These are phyloP conservation scores for Agrostemma githago DNA, from an alignment of 148 eudicot genomes.

Conservation along the genomic window DNA sequence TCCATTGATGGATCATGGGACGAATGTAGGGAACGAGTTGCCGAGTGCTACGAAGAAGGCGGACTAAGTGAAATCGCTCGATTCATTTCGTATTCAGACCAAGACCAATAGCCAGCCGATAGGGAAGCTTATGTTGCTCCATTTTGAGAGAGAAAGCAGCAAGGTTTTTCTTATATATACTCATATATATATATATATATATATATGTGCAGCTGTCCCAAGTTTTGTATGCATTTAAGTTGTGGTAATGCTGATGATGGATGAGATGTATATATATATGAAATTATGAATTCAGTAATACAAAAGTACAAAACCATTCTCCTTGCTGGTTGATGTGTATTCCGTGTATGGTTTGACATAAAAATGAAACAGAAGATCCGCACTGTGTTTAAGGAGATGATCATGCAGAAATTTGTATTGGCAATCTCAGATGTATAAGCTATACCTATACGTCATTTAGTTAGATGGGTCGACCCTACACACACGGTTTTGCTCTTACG, in stretches of 20 bases:
- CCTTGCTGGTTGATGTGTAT: too few relatives aligned
- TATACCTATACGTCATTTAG: too few relatives aligned
- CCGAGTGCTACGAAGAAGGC: constrained; percentile 77
- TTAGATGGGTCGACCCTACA: too few relatives aligned
- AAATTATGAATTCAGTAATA: neutral
- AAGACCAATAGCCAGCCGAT: constrained; percentile 19
- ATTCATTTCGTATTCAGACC: constrained; percentile 68
- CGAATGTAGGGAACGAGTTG: constrained; percentile 55
- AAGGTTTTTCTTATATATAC: neutral
- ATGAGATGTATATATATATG: neutral
- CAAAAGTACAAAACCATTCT: neutral
- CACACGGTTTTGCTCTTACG: too few relatives aligned
- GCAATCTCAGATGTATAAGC: too few relatives aligned
- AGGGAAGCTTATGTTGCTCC: constrained; percentile 8
- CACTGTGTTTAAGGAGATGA: too few relatives aligned
- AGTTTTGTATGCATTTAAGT: neutral
- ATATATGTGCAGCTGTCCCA: neutral
- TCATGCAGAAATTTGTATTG: too few relatives aligned
- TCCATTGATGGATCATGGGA: constrained; percentile 92
- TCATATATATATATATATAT: too few relatives aligned
- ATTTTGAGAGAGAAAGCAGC: neutral
- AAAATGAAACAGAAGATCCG: too few relatives aligned
- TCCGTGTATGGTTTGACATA: too few relatives aligned
- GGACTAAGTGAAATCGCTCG: constrained; percentile 72
- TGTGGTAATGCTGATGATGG: neutral